These are phyloP conservation scores for Penicillium longicatenatum DNA, from an alignment of 495 filamentous ascomycete genomes.

Conservation along the genomic window DNA sequence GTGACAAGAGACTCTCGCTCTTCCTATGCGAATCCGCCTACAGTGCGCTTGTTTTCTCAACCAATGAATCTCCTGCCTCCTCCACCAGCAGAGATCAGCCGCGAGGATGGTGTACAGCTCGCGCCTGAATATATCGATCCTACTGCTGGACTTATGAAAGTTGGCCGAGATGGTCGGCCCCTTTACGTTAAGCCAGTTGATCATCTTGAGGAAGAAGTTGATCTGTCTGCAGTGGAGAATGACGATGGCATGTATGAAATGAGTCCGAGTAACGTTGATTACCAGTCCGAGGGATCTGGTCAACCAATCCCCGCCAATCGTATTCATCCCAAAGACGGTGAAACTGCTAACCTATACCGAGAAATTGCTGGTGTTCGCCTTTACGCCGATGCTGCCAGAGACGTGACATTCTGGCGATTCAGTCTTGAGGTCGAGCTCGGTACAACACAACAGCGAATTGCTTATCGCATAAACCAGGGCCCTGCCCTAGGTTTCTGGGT, in stretches of 20 bases:
- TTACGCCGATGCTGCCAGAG: slow-evolving; percentile 79
- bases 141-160: slow-evolving; percentile 80
- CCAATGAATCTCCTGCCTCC: slow-evolving; percentile 81
- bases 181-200: slow-evolving; percentile 87
- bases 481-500: slow-evolving; percentile 95
- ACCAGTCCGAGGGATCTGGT: slow-evolving; percentile 37
- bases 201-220: slow-evolving; percentile 68
- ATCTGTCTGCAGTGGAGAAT: slow-evolving; percentile 74
- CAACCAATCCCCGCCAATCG: slow-evolving; percentile 46
- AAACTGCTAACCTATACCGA: slow-evolving; percentile 71
- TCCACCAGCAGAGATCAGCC: slow-evolving; percentile 69
- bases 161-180: slow-evolving; percentile 76
- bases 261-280: slow-evolving; percentile 46
- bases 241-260: slow-evolving; percentile 80
- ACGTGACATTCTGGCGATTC: slow-evolving; percentile 96
- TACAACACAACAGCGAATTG: slow-evolving; percentile 75
- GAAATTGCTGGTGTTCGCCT: slow-evolving; percentile 81
- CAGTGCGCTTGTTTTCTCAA: slow-evolving; percentile 79
- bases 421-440: slow-evolving; percentile 88
- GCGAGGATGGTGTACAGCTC: slow-evolving; percentile 60
- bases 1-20: slow-evolving; percentile 83
- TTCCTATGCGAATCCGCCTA: slow-evolving; percentile 76
- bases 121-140: slow-evolving; percentile 85
- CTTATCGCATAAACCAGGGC: slow-evolving; percentile 92
- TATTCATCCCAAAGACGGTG: slow-evolving; percentile 60